Conservation (phyloP, 805 yeast species). For the Maudiozyma saulgeensis region DNA sequence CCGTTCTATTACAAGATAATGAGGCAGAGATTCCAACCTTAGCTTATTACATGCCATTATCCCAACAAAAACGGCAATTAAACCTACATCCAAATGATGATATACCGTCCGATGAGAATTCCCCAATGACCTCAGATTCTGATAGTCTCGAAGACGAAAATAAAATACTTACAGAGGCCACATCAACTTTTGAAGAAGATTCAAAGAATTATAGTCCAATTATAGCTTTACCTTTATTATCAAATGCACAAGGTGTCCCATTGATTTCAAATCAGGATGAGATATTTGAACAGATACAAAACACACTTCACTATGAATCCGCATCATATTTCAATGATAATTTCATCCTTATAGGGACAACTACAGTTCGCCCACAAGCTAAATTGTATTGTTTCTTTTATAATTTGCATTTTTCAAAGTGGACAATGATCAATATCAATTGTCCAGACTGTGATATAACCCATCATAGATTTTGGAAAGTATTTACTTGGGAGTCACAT, state of each 20-base stretch:
- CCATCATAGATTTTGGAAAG: constrained; percentile 56
- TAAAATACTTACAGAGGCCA: neutral
- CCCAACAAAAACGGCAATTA: neutral
- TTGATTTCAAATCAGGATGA: constrained; percentile 15
- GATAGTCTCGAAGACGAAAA: neutral
- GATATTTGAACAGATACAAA: constrained; percentile 19
- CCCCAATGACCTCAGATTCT: neutral
- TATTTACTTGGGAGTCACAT: constrained; percentile 70
- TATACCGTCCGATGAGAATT: neutral
- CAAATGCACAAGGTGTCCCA: constrained; percentile 27
- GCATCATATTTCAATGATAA: constrained; percentile 62
- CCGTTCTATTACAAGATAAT: constrained; percentile 19
- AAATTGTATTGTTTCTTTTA: constrained; percentile 25
- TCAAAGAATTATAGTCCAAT: constrained; percentile 16
- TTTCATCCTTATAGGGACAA: constrained; percentile 50
- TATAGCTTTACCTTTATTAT: constrained; percentile 27
- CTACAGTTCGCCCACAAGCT: constrained; percentile 32
- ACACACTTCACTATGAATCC: constrained; percentile 42
- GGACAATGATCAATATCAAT: constrained; percentile 53
- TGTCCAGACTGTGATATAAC: constrained; percentile 45
- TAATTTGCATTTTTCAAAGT: constrained; percentile 32
- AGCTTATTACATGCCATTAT: constrained; percentile 10
- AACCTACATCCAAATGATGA: neutral
- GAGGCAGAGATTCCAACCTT: constrained; percentile 20
- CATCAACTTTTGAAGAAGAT: neutral